phyloP scores from a whole-genome alignment of 31 red algal species.

The Asparagopsis taxiformis region DNA sequence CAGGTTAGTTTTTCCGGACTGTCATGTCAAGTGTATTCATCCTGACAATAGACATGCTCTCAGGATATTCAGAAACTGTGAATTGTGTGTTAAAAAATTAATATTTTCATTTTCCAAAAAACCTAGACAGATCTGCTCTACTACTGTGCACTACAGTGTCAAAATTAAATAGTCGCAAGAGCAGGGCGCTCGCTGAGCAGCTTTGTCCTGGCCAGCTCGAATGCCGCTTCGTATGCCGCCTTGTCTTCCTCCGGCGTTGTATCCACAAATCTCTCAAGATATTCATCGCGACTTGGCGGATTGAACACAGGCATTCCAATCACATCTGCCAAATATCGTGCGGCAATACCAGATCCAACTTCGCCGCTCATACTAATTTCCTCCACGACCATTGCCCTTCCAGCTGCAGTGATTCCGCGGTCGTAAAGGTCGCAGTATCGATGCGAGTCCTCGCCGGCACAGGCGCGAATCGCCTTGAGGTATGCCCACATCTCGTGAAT shows the following conservation, averaged over 20 bases:
- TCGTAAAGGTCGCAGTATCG: background rate
- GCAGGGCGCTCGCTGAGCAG: too few species aligned
- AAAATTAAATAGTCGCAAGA: too few species aligned
- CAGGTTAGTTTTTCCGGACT: too few species aligned
- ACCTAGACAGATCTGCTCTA: too few species aligned
- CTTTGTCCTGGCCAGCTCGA: slow-evolving; percentile 16
- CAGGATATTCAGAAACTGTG: too few species aligned
- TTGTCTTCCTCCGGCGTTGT: slow-evolving; percentile 25
- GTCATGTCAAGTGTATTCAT: too few species aligned
- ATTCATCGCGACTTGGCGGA: slow-evolving; percentile 18
- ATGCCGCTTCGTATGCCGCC: slow-evolving; percentile 3
- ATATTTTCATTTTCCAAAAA: too few species aligned
- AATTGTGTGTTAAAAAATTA: too few species aligned
- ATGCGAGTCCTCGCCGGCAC: background rate
- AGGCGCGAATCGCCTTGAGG: background rate
- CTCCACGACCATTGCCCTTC: background rate
- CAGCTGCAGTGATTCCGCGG: background rate
- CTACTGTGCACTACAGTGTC: too few species aligned
- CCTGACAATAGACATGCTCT: too few species aligned
- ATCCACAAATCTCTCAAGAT: slow-evolving; percentile 30
- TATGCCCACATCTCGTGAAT: slow-evolving; percentile 4
- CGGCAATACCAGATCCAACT: background rate
- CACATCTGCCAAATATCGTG: slow-evolving; percentile 1
- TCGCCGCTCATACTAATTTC: background rate
- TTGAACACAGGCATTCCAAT: slow-evolving; percentile 4